These are phyloP conservation scores for Ambrosiella cleistominuta DNA, from an alignment of 2,329 filamentous ascomycete genomes.

Conservation along the genomic window DNA sequence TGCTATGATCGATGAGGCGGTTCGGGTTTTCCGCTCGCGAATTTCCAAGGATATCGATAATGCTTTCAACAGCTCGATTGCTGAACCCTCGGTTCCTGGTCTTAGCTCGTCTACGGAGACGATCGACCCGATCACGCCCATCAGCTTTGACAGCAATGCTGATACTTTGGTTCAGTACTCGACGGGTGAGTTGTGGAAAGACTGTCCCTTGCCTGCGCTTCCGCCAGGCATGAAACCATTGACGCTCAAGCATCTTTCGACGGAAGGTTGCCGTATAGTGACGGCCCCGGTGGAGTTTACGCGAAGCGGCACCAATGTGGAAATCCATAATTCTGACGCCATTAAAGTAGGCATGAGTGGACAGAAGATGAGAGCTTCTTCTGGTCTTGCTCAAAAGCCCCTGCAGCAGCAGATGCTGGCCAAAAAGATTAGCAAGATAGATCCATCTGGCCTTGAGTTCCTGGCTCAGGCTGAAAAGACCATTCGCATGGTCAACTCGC, in stretches of 20 bases:
- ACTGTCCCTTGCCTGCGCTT: slow-evolving; percentile 34
- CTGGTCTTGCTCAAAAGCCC: background rate
- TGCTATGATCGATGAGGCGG: slow-evolving; percentile 46
- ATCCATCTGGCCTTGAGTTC: slow-evolving; percentile 25
- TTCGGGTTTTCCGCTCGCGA: slow-evolving; percentile 61
- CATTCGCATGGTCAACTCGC: slow-evolving; percentile 37
- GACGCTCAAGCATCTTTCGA: slow-evolving; percentile 16
- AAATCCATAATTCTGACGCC: slow-evolving; percentile 10
- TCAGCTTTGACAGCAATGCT: slow-evolving; percentile 17
- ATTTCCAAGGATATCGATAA: slow-evolving; percentile 84
- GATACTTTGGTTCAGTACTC: slow-evolving; percentile 17
- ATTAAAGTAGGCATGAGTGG: background rate
- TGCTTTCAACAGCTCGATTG: slow-evolving; percentile 58
- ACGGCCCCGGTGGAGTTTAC: slow-evolving; percentile 27
- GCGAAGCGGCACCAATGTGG: slow-evolving; percentile 19
- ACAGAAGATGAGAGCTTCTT: slow-evolving; percentile 3
- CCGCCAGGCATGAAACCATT: slow-evolving; percentile 22
- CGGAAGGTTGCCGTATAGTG: slow-evolving; percentile 27
- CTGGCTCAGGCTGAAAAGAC: slow-evolving; percentile 31
- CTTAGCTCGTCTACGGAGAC: slow-evolving; percentile 10
- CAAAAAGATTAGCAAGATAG: background rate
- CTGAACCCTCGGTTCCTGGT: slow-evolving; percentile 16
- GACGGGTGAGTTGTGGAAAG: slow-evolving; percentile 23
- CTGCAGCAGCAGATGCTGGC: background rate
- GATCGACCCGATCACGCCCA: slow-evolving; percentile 5